Conservation (phyloP, 164 flowering plant genomes). For the Aristolochia californica region DNA sequence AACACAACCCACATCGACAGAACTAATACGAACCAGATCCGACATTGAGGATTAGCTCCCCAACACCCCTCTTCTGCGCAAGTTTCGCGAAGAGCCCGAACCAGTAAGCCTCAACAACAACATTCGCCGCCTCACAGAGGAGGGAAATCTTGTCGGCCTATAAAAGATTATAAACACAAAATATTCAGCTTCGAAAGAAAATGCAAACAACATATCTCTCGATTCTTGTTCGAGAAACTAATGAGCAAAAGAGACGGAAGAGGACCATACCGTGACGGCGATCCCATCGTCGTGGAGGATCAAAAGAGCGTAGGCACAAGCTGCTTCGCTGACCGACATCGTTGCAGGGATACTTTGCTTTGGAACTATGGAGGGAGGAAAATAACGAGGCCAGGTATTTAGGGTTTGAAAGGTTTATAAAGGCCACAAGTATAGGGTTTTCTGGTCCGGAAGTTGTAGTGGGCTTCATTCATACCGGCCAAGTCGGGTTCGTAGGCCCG, state of each 20-base stretch:
- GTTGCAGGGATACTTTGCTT: not conserved
- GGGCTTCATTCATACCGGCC: no score
- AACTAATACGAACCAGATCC: conserved; percentile 9
- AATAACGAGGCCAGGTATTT: not conserved
- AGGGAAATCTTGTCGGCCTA: conserved; percentile 14
- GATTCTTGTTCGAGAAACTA: no score
- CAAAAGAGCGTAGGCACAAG: conserved; percentile 12
- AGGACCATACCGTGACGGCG: conserved; percentile 8
- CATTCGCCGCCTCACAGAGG: conserved; percentile 6
- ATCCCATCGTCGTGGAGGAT: conserved; percentile 17
- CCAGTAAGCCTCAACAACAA: conserved; percentile 13
- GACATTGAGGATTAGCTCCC: conserved; percentile 9
- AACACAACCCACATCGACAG: no score
- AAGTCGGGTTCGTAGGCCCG: no score
- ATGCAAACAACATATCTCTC: no score
- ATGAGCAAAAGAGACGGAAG: not conserved
- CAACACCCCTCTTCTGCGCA: conserved; percentile 9
- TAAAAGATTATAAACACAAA: not conserved
- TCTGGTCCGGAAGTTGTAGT: no score
- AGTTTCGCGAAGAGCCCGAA: conserved; percentile 13
- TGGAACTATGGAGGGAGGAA: not conserved
- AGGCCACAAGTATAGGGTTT: no score
- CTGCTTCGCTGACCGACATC: conserved; percentile 10
- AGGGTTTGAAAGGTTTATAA: no score
- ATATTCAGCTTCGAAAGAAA: not conserved